These are phyloP conservation scores for Rhamnella rubrinervis DNA, from an alignment of 331 rosid species.

Conservation along the genomic window DNA sequence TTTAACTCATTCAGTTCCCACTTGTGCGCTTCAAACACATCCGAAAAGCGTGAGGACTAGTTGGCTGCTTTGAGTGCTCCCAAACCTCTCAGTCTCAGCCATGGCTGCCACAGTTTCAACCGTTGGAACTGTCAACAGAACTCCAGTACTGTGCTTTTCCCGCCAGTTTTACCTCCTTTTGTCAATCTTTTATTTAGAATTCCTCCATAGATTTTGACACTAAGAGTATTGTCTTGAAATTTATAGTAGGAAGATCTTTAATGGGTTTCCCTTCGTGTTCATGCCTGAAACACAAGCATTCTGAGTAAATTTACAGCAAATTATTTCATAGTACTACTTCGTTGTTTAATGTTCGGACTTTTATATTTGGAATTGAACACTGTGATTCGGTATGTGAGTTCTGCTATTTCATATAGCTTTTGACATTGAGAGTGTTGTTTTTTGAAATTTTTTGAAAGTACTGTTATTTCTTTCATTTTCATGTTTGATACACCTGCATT, in stretches of 20 bases:
- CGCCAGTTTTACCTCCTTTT: neutral
- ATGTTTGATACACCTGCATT: too few relatives aligned
- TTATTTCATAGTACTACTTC: neutral
- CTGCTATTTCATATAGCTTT: conserved; percentile 2
- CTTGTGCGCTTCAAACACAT: neutral
- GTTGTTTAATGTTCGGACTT: neutral
- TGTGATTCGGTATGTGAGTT: neutral
- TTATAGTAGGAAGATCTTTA: neutral
- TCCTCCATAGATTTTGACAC: neutral
- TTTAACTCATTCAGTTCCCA: neutral
- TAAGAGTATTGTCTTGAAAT: neutral
- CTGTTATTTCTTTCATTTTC: too few relatives aligned
- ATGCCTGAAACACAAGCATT: neutral
- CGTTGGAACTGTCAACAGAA: conserved; percentile 34
- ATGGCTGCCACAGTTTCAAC: conserved; percentile 47
- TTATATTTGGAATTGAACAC: neutral
- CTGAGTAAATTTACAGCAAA: neutral
- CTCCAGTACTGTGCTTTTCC: conserved; percentile 22
- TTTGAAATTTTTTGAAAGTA: too few relatives aligned
- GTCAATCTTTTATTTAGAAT: neutral
- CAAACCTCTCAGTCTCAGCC: conserved; percentile 7
- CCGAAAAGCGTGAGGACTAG: neutral
- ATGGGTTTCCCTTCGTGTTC: neutral
- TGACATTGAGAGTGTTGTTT: too few relatives aligned
- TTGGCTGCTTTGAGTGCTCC: neutral